Base-by-base conservation (phyloP, 2,329 filamentous ascomycete genomes). In the Penicillium brevicompactum region DNA sequence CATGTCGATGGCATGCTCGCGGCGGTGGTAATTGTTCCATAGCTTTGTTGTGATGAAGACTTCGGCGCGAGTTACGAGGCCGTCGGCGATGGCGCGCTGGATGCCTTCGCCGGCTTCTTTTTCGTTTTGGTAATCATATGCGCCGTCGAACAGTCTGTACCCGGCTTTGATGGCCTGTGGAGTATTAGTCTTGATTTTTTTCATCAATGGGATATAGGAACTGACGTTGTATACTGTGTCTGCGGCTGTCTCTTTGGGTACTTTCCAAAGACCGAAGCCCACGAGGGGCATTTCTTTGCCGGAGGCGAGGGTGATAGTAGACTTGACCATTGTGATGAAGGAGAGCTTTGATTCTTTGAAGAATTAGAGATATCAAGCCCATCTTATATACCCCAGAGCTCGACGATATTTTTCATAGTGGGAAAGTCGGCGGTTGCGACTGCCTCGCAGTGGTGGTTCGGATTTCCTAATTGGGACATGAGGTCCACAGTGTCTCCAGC, bases 261-360 rank as follows among this genome's bases (percentile, higher is more conserved):
- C 51, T 31, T 58, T 58, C 52, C 56, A 58, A 14, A 58, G 34
- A 37, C 56, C 56, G 37, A 58, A 58, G 48, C 56, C 56, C 30
- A 58, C 53, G 13, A 56, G 56, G 30, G 53, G 56, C 56, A 58
- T 58, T 48, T 58, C 46, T 32, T 53, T 58, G 53, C 56, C 56
- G 27, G 49, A 53, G 42, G 53, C 49, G 10, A 58, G 40, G 32
- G 47, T 54, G 24, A 52, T 46, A 5, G 52, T 55, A 30, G 51
- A 49, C 24, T 49, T 46, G 5, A 13, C 10, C 54, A 56, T 56
- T 42, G 13, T 56, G 27, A 14, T 22, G 5, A 37, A 24, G 14
- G 24, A 27, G 3, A 8, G 24, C 24, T 27, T 21, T 30, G 22
- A 18, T n/a, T 3, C 7, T 21, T n/a, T 24, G n/a, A 22, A 4